Base-by-base conservation (phyloP, 2,329 filamentous ascomycete genomes). In the Botrytis elliptica region DNA sequence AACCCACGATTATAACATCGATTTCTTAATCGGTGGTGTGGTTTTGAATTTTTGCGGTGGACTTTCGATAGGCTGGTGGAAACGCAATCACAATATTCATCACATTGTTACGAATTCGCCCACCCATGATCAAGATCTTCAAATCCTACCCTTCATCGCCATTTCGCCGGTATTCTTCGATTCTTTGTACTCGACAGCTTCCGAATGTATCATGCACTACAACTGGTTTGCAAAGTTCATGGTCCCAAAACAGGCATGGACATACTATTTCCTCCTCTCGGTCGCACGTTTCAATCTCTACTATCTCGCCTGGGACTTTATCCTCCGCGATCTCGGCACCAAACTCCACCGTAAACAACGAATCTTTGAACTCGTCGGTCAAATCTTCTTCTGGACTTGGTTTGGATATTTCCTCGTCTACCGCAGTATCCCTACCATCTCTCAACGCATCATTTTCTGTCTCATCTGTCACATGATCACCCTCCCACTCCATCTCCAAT, bases 51-150 rank as follows among this genome's bases (percentile, higher is more conserved):
- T 92, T 79, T 85, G 96, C n/a, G 96, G 96, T 59, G 96, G 96
- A 0, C 84, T 99, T 49, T 97, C 94, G 36, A 84, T 97, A 72
- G 93, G 95, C 60, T 99, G 96, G 96, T 99, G 96, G 95, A 98
- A 98, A 84, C 88, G 90, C 75, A 98, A 91, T 81, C 95, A 98
- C 83, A 98, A 98, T 80, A 94, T 98, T 12, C 95, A 98, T 81
- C 95, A 98, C 80, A 94, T 98, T 78, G 92, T 98, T 70, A 98
- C 96, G 22, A 98, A 98, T 82, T 92, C 92, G 57, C 93, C 95
- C 20, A 95, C 98, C 82, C 95, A 98, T 81, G 95, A 98, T 81
- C 95, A 95, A 0, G 95, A 98, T 81, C 98, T 98, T 78, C 90
- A 95, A 81, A 92, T 97, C 81, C 89, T 97, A 83, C 95, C 95